Conservation (phyloP, 192 early-diverging fungal species). For the Backusella psychrophila region DNA sequence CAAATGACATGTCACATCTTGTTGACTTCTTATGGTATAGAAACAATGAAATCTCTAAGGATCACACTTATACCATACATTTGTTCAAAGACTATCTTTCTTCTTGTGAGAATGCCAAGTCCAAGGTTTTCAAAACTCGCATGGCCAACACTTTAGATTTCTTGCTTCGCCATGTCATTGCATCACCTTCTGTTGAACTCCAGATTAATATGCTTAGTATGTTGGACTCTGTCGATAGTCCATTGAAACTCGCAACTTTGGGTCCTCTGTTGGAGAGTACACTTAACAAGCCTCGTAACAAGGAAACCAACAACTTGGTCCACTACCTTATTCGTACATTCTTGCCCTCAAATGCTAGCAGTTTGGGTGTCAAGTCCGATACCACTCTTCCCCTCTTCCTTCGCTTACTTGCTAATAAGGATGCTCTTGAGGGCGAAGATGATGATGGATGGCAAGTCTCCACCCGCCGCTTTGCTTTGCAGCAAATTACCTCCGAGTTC, state of each 20-base stretch:
- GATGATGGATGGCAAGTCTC: slow-evolving; percentile 43
- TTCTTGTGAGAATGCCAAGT: slow-evolving; percentile 2
- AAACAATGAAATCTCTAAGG: slow-evolving; percentile 45
- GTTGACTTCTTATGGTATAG: slow-evolving; percentile 46
- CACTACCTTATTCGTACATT: slow-evolving; percentile 54
- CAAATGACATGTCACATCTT: slow-evolving; percentile 43
- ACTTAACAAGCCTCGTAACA: slow-evolving; percentile 40
- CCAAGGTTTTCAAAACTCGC: slow-evolving; percentile 29
- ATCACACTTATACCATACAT: slow-evolving; percentile 33
- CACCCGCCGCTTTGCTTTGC: slow-evolving; percentile 44
- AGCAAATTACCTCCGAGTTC: slow-evolving; percentile 41
- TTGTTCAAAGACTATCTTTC: slow-evolving; percentile 19
- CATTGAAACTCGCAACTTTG: slow-evolving; percentile 59
- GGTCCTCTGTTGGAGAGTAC: slow-evolving; percentile 54
- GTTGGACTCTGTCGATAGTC: slow-evolving; percentile 47
- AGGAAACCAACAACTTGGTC: slow-evolving; percentile 31
- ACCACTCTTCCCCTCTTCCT: slow-evolving; percentile 50
- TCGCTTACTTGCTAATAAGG: slow-evolving; percentile 45
- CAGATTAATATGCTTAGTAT: slow-evolving; percentile 52
- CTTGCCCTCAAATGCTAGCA: slow-evolving; percentile 39
- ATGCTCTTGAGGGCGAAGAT: slow-evolving; percentile 32
- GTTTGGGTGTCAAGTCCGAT: slow-evolving; percentile 49
- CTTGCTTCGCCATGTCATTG: slow-evolving; percentile 54
- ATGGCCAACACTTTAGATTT: slow-evolving; percentile 45
- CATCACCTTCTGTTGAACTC: slow-evolving; percentile 34